phyloP scores from a whole-genome alignment of 2,329 filamentous ascomycete genomes.

The Ceratocystis cubensis region DNA sequence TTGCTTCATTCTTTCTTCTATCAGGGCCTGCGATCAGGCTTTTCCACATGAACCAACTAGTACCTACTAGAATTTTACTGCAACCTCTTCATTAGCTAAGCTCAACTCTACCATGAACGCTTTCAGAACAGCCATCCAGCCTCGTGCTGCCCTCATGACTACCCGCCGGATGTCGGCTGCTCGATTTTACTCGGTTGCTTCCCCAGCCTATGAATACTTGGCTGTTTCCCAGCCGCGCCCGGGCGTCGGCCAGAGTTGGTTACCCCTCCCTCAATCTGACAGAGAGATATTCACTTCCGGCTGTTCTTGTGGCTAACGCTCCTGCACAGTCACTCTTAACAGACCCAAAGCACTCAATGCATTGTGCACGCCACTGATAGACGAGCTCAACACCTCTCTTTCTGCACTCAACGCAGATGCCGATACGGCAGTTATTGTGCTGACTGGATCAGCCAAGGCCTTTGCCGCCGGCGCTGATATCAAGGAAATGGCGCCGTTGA shows the following conservation, averaged over 20 bases:
- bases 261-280: too few species aligned
- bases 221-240: conserved; percentile 70
- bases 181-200: conserved; percentile 12
- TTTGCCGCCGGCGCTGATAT: conserved; percentile 97
- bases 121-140: background rate
- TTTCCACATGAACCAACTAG: too few species aligned
- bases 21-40: too few species aligned
- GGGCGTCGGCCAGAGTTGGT: conserved; percentile 76
- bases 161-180: background rate
- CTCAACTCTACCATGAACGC: background rate
- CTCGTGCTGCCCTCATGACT: too few species aligned
- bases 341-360: conserved; percentile 93
- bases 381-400: conserved; percentile 74
- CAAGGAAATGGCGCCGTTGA: conserved; percentile 94
- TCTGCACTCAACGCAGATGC: conserved; percentile 55
- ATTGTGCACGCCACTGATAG: conserved; percentile 78
- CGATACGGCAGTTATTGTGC: conserved; percentile 60
- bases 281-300: background rate
- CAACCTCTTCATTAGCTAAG: background rate
- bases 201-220: conserved; percentile 62
- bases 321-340: conserved; percentile 65
- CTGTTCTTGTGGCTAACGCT: conserved; percentile 5
- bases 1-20: background rate
- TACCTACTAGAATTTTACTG: background rate
- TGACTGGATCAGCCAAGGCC: conserved; percentile 80